Conservation (phyloP, 306 rosid species). For the Rosa rugosa region DNA sequence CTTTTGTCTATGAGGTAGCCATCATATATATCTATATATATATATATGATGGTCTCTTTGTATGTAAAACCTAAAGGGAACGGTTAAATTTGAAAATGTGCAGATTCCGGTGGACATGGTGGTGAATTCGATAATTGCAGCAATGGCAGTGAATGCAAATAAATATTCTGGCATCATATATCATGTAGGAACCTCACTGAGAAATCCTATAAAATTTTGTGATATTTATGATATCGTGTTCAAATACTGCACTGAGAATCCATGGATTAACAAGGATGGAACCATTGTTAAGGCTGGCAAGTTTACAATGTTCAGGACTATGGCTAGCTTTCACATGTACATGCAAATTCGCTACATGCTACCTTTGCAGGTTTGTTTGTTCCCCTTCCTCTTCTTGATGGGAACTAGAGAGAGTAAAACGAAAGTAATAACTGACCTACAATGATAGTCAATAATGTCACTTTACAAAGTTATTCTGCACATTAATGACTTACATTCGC, state of each 20-base stretch:
- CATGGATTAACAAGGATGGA: constrained; percentile 25
- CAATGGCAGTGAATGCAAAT: constrained; percentile 32
- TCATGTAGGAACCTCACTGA: constrained; percentile 41
- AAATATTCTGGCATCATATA: constrained; percentile 20
- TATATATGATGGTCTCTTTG: background rate
- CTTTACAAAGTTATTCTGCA: too few species aligned
- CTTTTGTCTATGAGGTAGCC: background rate
- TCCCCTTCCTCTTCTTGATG: background rate
- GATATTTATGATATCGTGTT: background rate
- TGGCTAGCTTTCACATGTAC: constrained; percentile 21
- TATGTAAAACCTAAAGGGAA: background rate
- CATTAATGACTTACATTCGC: too few species aligned
- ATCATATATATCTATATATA: background rate
- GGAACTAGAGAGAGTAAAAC: background rate
- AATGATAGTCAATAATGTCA: too few species aligned
- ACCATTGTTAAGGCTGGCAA: constrained; percentile 20
- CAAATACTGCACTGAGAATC: constrained; percentile 24
- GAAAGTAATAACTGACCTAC: background rate
- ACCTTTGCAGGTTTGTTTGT: constrained; percentile 32
- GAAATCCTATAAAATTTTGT: constrained; percentile 33
- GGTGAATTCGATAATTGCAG: constrained; percentile 34
- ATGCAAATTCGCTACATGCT: constrained; percentile 27
- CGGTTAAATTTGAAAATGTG: background rate
- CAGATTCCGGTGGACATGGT: constrained; percentile 55
- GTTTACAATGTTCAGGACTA: background rate